Base-by-base conservation (phyloP, 2,329 filamentous ascomycete genomes). In the Colletotrichum magnum region DNA sequence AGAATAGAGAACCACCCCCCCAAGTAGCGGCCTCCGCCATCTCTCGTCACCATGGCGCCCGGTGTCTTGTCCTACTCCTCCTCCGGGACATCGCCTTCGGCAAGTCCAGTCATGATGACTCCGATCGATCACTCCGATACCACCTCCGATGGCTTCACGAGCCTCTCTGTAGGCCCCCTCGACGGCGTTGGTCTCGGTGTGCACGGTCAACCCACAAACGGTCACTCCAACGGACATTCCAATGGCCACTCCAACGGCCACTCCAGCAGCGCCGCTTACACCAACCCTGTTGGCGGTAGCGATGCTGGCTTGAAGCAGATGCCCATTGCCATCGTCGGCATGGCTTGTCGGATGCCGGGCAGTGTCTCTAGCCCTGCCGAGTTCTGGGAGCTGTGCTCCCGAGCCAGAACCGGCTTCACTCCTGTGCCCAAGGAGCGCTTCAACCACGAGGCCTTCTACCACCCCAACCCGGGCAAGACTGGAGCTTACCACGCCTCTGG, bases 261-360 rank as follows among this genome's bases (percentile, higher is more conserved):
- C 41, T 50, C 52, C n/a, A 68, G 67, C 21, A 59, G 65, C 58
- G 36, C 53, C 4, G 45, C 58, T 39, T 64, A 63, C 54, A 63
- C 54, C 62, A 64, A 57, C 62, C 66, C 66, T 1, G 69, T 67
- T n/a, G 26, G 66, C 26, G 68, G 56, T n/a, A 65, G 68, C 58
- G 68, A 70, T 18, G 64, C 68, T 15, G 68, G 64, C 53, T 72
- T 74, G 18, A 78, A 74, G 64, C 70, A 75, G n/a, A 77, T 80
- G 72, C 83, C 83, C 50, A 79, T 86, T 45, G 84, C 84, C 74
- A 81, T 86, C 26, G 78, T 85, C 18, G 84, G 84, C 71, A 84
- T 86, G 78, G 79, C 82, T 4, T 85, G 83, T 71, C 83, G 83
- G 26, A 77, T 85, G 54, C 82, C 84, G 0, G 84, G 84, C 5